Evolutionary conservation across 164 flowering plant species (phyloP).

Genomic region (Macadamia integrifolia): DNA sequence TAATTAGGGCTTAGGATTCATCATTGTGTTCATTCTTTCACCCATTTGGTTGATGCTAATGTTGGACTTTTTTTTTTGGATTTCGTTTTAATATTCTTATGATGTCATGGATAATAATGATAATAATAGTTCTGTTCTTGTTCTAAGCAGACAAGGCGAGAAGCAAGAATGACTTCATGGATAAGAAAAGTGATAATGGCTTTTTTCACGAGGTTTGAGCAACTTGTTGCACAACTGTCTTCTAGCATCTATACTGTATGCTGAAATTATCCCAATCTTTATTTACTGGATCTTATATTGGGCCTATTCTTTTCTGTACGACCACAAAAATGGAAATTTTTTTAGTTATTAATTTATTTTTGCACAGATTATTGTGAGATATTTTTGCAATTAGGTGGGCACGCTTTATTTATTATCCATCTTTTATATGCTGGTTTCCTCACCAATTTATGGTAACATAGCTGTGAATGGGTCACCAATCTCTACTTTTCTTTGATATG

Average conservation of each 20-base stretch:
- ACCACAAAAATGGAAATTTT: too few species aligned
- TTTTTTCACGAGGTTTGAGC: slow-evolving; percentile 60
- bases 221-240: not conserved
- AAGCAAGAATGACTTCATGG: slow-evolving; percentile 28
- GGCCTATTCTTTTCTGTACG: not conserved
- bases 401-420: too few species aligned
- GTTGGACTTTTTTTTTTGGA: not conserved
- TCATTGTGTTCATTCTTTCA: not conserved
- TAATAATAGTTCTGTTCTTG: slow-evolving; percentile 6
- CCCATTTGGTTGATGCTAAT: not conserved
- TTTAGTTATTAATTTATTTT: too few species aligned
- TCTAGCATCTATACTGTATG: not conserved
- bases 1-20: too few species aligned
- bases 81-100: not conserved
- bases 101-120: slow-evolving; percentile 3
- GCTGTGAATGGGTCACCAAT: too few species aligned
- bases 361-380: too few species aligned
- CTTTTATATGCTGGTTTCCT: too few species aligned
- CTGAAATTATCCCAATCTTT: not conserved
- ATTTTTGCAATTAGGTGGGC: too few species aligned
- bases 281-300: not conserved
- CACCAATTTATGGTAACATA: too few species aligned
- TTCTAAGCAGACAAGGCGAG: slow-evolving; percentile 48
- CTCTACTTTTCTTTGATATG: too few species aligned
- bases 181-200: slow-evolving; percentile 41